A percentile compares a stretch with the other conserved stretches of the same genome.
These are phyloP conservation scores for Cucurbita maxima DNA, from an alignment of 306 rosid species.

Conservation along the genomic window DNA sequence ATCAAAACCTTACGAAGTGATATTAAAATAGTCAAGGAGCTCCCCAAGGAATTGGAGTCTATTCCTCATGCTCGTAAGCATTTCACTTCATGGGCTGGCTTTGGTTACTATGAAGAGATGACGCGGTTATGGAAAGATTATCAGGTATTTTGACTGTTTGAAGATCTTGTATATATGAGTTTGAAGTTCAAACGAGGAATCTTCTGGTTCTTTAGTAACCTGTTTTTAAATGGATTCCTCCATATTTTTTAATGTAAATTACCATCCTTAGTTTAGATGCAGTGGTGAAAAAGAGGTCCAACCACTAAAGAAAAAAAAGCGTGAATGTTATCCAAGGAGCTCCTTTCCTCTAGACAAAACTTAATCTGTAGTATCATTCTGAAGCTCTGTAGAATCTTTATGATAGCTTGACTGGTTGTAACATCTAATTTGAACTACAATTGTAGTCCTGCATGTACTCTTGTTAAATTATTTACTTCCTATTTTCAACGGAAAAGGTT, in stretches of 20 bases:
- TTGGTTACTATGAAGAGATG: constrained; percentile 73
- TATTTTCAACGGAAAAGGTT: neutral
- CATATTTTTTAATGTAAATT: neutral
- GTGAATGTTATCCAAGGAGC: neutral
- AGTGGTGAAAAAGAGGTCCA: neutral
- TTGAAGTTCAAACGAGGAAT: neutral
- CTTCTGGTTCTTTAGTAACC: neutral
- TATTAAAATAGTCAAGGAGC: constrained; percentile 50
- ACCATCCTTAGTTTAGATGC: neutral
- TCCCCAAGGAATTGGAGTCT: constrained; percentile 56
- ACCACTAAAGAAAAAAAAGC: neutral
- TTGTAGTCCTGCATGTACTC: neutral
- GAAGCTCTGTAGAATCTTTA: neutral
- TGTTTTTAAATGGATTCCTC: neutral
- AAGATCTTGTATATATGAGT: neutral
- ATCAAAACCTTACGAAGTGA: constrained; percentile 56
- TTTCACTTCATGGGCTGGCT: constrained; percentile 69
- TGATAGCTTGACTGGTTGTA: neutral
- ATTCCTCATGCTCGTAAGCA: constrained; percentile 75
- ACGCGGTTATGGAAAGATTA: constrained; percentile 59
- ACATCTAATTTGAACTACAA: neutral
- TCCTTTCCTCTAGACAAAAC: neutral
- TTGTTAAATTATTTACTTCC: neutral
- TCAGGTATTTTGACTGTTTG: constrained; percentile 37
- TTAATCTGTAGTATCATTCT: neutral